A percentile compares a stretch with the other conserved stretches of the same genome.
Evolutionary conservation across 2,329 filamentous ascomycete species (phyloP).

Genomic region (Orbilia blumenaviensis): DNA sequence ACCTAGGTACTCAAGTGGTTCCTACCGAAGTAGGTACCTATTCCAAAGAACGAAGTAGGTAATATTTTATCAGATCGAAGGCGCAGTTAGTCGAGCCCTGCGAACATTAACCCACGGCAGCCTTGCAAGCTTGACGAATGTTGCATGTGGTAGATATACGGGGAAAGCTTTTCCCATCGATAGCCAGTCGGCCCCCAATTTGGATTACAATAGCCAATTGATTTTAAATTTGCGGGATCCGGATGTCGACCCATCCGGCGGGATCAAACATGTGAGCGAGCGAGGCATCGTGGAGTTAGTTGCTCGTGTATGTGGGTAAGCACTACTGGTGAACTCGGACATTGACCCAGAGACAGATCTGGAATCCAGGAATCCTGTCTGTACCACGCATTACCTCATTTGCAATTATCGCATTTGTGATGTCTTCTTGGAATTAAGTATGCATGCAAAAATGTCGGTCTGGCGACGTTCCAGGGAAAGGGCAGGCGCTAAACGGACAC

Average conservation of each 20-base stretch:
- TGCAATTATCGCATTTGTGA: not conserved
- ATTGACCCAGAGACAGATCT: not conserved
- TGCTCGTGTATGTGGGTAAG: not conserved
- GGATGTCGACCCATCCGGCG: slow-evolving; percentile 8
- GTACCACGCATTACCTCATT: not conserved
- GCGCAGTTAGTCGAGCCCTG: not conserved
- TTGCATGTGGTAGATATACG: not conserved
- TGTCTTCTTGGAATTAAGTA: not conserved
- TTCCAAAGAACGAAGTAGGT: too few relatives aligned
- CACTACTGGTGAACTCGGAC: not conserved
- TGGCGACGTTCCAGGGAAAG: not conserved
- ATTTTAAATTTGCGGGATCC: not conserved
- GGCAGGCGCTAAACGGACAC: not conserved
- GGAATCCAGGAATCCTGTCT: not conserved
- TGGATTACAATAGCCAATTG: not conserved
- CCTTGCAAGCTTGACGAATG: slow-evolving; percentile 3
- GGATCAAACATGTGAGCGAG: slow-evolving; percentile 3
- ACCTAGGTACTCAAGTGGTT: too few relatives aligned
- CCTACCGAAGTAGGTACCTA: too few relatives aligned
- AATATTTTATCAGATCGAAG: too few relatives aligned
- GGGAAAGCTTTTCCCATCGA: not conserved
- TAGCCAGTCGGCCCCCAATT: not conserved
- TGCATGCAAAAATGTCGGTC: not conserved
- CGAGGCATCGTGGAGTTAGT: not conserved
- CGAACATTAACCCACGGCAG: not conserved